A percentile compares a stretch with the other conserved stretches of the same genome.
Conservation (phyloP, 2,329 filamentous ascomycete genomes). For the Colletotrichum noveboracense region DNA sequence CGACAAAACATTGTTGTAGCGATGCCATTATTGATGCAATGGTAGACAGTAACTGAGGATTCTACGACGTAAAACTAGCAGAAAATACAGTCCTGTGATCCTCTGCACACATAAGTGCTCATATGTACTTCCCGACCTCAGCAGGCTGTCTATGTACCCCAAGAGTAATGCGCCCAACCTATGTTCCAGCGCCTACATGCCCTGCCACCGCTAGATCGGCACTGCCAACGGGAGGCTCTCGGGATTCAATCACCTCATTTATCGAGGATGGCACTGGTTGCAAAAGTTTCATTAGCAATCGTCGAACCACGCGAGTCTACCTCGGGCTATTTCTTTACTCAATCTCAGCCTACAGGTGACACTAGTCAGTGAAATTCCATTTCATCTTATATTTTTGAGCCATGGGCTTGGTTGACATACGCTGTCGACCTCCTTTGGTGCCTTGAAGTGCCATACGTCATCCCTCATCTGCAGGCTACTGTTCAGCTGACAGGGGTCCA, state of each 20-base stretch:
- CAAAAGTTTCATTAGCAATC: not conserved
- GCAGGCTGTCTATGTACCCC: not conserved
- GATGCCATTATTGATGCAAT: not conserved
- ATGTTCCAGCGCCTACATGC: not conserved
- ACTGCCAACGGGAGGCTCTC: not conserved
- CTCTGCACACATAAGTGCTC: not conserved
- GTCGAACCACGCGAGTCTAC: not conserved
- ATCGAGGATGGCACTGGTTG: not conserved
- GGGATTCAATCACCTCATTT: not conserved
- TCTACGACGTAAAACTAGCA: not conserved
- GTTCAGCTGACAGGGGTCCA: not conserved
- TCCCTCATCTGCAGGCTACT: conserved; percentile 29
- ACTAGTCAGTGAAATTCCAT: not conserved
- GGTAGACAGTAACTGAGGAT: not conserved
- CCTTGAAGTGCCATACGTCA: conserved; percentile 33
- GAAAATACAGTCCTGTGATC: not conserved
- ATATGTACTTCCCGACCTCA: not conserved
- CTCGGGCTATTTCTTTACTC: not conserved
- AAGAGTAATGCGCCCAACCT: not conserved
- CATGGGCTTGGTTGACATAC: not conserved
- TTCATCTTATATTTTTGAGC: not conserved
- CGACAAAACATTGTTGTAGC: not conserved
- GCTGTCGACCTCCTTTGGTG: conserved; percentile 17
- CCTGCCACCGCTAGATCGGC: not conserved
- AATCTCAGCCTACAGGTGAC: not conserved